Evolutionary conservation across 768 basidiomycete species (phyloP).

Genomic region (Mycena vitilis): DNA sequence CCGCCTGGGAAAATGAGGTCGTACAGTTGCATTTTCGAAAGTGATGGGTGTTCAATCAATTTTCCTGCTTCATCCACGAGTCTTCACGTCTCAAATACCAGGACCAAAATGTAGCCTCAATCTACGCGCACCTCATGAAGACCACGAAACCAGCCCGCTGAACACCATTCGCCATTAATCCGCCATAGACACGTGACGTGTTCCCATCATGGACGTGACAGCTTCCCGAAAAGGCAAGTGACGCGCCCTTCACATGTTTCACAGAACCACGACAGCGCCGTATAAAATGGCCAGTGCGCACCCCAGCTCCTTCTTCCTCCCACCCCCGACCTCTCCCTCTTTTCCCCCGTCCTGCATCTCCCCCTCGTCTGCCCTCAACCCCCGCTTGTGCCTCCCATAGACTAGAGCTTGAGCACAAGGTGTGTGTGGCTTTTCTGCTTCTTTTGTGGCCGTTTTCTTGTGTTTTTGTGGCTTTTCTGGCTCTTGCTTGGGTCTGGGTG

Average conservation of each 20-base stretch:
- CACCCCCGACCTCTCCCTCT: not conserved
- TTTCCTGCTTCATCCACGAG: too few species aligned
- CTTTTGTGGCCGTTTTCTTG: not conserved
- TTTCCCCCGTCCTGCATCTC: not conserved
- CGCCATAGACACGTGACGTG: too few species aligned
- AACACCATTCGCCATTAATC: too few species aligned
- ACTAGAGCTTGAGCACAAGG: conserved; percentile 7
- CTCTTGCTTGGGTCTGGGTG: not conserved
- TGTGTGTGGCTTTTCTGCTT: not conserved
- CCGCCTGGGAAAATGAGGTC: too few species aligned
- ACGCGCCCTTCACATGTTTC: not conserved
- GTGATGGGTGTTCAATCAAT: too few species aligned
- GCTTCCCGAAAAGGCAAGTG: conserved; percentile 3
- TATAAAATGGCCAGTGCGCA: not conserved
- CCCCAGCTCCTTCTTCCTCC: not conserved
- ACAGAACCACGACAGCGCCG: not conserved
- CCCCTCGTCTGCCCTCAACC: not conserved
- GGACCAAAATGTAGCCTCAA: too few species aligned
- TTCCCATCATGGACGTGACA: not conserved
- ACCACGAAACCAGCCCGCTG: too few species aligned
- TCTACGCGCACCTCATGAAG: too few species aligned
- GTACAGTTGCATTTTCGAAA: too few species aligned
- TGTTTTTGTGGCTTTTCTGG: not conserved
- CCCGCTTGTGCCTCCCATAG: not conserved
- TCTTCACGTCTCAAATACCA: too few species aligned